Percentiles rank a stretch among this genome's conserved stretches.
Conservation (phyloP, 2,329 filamentous ascomycete species). For the Hypocreales sp. region DNA sequence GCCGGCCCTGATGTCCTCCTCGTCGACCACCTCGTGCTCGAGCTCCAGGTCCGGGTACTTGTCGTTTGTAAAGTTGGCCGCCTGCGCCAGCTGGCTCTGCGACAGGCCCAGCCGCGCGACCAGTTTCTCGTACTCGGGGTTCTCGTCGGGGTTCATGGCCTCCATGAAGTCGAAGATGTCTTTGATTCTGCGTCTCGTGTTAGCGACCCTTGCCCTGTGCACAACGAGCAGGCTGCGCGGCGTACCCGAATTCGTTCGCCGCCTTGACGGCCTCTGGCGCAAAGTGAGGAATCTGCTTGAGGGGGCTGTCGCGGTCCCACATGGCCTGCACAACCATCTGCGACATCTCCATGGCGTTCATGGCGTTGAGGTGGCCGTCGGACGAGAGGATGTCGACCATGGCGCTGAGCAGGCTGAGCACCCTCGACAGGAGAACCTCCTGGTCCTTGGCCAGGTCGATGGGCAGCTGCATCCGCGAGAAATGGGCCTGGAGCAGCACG, state of each 20-base stretch:
- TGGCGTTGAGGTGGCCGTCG: slow-evolving; percentile 89
- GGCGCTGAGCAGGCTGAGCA: slow-evolving; percentile 76
- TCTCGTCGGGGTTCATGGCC: slow-evolving; percentile 92
- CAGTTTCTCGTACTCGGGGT: slow-evolving; percentile 62
- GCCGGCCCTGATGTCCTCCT: slow-evolving; percentile 65
- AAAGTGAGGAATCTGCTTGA: slow-evolving; percentile 97
- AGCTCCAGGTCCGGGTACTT: slow-evolving; percentile 93
- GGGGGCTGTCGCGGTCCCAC: slow-evolving; percentile 94
- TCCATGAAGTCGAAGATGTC: slow-evolving; percentile 98
- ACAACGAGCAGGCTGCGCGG: too few species aligned
- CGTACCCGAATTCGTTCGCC: slow-evolving; percentile 62
- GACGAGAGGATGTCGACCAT: slow-evolving; percentile 91
- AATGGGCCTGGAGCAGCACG: slow-evolving; percentile 92
- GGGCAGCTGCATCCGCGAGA: slow-evolving; percentile 90
- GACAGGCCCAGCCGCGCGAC: slow-evolving; percentile 65
- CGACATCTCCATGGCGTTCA: slow-evolving; percentile 97
- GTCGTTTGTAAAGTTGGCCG: slow-evolving; percentile 89
- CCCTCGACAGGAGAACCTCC: slow-evolving; percentile 70
- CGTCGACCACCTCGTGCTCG: slow-evolving; percentile 72
- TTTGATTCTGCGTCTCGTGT: slow-evolving; percentile 53
- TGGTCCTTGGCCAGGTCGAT: slow-evolving; percentile 95
- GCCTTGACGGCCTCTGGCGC: slow-evolving; percentile 67
- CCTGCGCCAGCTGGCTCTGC: slow-evolving; percentile 70
- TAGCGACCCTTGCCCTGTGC: too few species aligned
- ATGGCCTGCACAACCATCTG: slow-evolving; percentile 98